A percentile compares a stretch with the other conserved stretches of the same genome.
Conservation (phyloP, 805 yeast genomes). For the Candida corydali region DNA sequence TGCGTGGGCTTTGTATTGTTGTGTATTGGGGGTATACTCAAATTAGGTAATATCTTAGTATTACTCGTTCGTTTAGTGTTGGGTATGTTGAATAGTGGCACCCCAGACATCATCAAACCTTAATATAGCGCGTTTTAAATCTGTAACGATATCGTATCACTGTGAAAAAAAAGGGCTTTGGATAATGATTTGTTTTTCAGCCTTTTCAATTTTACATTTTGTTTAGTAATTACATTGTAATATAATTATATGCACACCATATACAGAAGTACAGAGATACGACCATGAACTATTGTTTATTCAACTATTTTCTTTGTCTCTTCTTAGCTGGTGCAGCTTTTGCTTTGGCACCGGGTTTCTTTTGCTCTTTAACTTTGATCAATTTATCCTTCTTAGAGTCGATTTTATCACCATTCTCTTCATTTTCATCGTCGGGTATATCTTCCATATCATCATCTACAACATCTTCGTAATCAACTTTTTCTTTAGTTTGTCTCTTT, state of each 20-base stretch:
- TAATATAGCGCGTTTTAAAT: neutral
- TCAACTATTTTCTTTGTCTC: constrained; percentile 3
- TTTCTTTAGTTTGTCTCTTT: constrained; percentile 23
- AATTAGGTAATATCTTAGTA: constrained; percentile 15
- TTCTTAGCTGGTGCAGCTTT: constrained; percentile 2
- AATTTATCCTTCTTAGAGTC: constrained; percentile 61
- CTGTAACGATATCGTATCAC: too few species aligned
- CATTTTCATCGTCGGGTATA: constrained; percentile 34
- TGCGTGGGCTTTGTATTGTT: constrained; percentile 11
- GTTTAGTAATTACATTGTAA: too few species aligned
- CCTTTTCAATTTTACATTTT: too few species aligned
- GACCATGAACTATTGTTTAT: too few species aligned
- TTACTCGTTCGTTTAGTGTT: constrained; percentile 20
- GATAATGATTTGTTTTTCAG: too few species aligned
- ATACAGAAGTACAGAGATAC: too few species aligned
- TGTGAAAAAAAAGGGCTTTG: too few species aligned
- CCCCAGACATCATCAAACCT: constrained; percentile 13
- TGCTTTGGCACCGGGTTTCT: constrained; percentile 3
- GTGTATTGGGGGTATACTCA: constrained; percentile 23
- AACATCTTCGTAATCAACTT: constrained; percentile 71
- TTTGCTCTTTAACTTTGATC: constrained; percentile 49
- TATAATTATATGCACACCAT: too few species aligned
- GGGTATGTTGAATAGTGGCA: constrained; percentile 34
- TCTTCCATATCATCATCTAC: constrained; percentile 52
- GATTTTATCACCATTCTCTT: constrained; percentile 41